Conservation (phyloP, 176 grass and related monocot genomes). For the sorghum (Sorghum bicolor) region DNA sequence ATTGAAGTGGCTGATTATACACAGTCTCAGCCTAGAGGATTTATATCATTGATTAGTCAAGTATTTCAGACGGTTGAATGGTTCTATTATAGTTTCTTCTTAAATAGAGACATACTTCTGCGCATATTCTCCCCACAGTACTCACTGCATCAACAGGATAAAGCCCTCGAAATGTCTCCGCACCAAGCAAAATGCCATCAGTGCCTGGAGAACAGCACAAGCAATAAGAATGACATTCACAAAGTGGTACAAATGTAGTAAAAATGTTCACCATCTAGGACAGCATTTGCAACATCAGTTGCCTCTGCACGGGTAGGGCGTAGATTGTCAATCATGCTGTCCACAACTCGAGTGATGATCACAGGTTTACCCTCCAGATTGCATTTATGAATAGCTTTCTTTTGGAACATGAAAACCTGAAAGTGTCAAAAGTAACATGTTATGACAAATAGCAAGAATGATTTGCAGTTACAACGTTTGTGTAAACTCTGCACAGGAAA, state of each 20-base stretch:
- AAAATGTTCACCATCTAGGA: conserved; percentile 73
- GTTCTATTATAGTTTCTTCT: conserved; percentile 3
- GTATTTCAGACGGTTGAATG: background rate
- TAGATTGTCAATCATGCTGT: conserved; percentile 96
- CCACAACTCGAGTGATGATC: conserved; percentile 90
- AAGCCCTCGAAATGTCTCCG: conserved; percentile 85
- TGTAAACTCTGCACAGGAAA: background rate
- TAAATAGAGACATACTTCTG: conserved; percentile 65
- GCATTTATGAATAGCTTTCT: conserved; percentile 78
- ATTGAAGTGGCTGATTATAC: conserved; percentile 80
- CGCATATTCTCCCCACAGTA: conserved; percentile 91
- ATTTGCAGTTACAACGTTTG: background rate
- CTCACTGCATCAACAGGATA: conserved; percentile 91
- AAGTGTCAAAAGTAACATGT: conserved; percentile 31
- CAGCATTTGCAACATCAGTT: conserved; percentile 96
- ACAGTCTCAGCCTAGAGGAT: conserved; percentile 74
- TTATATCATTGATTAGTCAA: conserved; percentile 26
- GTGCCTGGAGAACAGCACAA: conserved; percentile 50
- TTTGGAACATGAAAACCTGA: conserved; percentile 95
- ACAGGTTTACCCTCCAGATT: conserved; percentile 89
- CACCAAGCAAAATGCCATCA: conserved; percentile 96
- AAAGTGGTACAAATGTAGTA: background rate
- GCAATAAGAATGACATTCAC: conserved; percentile 1
- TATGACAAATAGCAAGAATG: conserved; percentile 13
- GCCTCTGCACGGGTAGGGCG: conserved; percentile 97